Evolutionary conservation across 169 alveolate genomes (phyloP), one percentile per base, ranked within the genome.

Genomic region (Plasmodium coatneyi): DNA sequence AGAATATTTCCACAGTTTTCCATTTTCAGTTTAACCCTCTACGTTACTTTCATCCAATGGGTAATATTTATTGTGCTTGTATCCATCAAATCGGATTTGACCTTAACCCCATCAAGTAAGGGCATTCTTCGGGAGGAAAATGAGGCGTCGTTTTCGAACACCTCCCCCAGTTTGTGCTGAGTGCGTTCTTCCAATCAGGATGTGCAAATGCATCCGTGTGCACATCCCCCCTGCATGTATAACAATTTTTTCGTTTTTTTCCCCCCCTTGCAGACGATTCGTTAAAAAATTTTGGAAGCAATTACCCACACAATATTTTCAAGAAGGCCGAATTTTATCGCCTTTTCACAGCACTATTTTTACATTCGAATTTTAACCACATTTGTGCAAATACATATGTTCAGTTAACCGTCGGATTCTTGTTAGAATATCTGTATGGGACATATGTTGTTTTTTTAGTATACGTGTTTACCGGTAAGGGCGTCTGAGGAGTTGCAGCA

Each of bases 301-400:
- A 91, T 72, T 91, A 34, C 49, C 95, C 95, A n/a, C 83, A 81
- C 56, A 71, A 82, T 25, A 80, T 91, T 70, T 91, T 80, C 52
- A 91, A 80, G 66, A 81, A 81, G 66, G 83, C 92, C 46, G 95
- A 91, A 46, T 41, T 81, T 91, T 82, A 91, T 91, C 95, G 95
- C 84, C 95, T 82, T 19, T 91, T 81, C 71, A 91, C 95, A 72
- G 46, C 95, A 2, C 32, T 91, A 30, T 82, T 91, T 91, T 82
- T 91, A 49, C 95, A 91, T 82, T 91, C 95, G 14, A 91, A 91
- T 80, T 91, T 91, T 82, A 91, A 91, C 60, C 95, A 91, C 79
- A 91, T 91, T 91, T 91, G 95, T 91, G 91, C 95, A 80, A 91
- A 91, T 81, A 91, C 95, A 19, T 91, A 91, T 91, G 92, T 91